Evolutionary conservation across 2,329 filamentous ascomycete species (phyloP).

Genomic region (Lachnellula suecica): DNA sequence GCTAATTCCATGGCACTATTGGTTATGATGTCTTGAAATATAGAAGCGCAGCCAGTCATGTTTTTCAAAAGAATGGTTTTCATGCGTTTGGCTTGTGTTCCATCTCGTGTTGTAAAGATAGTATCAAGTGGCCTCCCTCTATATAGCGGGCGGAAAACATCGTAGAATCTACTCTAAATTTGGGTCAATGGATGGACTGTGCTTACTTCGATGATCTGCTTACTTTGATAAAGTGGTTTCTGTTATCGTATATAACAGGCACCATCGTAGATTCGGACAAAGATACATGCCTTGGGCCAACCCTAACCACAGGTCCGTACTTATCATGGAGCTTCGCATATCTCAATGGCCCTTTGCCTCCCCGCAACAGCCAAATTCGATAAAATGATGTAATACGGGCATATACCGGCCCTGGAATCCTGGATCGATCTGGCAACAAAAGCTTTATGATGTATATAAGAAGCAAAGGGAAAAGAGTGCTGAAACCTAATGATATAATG

Average conservation of each 20-base stretch:
- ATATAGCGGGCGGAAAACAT: background rate
- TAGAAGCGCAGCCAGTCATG: background rate
- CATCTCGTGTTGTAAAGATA: background rate
- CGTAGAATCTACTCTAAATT: background rate
- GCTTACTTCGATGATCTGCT: background rate
- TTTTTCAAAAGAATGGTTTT: background rate
- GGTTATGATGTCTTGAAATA: background rate
- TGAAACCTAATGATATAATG: too few relatives aligned
- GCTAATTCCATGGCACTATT: background rate
- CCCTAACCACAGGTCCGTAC: conserved; percentile 28
- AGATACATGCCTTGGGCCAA: conserved; percentile 12
- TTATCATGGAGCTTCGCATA: conserved; percentile 25
- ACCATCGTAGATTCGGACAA: background rate
- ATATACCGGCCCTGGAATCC: background rate
- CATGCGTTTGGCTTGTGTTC: background rate
- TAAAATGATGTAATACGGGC: background rate
- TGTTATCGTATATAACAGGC: background rate
- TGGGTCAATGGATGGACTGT: background rate
- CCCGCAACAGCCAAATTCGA: background rate
- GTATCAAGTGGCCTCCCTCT: background rate
- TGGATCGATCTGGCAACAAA: background rate
- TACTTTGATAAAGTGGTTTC: background rate
- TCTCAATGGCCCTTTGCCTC: background rate
- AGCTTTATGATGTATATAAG: too few relatives aligned
- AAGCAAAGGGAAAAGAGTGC: too few relatives aligned